Evolutionary conservation across 2,329 filamentous ascomycete genomes (phyloP), one percentile per base, ranked within the genome.

Genomic region (Aspergillus fumigatus): DNA sequence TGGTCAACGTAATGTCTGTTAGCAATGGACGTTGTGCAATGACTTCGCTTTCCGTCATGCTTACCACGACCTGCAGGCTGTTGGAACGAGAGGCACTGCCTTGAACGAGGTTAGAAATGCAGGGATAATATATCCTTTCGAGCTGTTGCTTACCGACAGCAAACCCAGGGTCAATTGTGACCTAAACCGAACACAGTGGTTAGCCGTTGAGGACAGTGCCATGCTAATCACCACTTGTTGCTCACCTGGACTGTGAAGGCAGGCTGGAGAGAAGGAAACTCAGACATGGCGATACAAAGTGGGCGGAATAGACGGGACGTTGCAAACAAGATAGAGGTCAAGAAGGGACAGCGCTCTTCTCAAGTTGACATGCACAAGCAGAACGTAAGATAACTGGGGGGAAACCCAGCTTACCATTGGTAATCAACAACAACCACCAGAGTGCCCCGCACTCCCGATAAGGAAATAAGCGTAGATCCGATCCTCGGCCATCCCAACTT

Each of bases 181-280:
- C 68, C 71, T 75, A 50, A 43, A 29, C 27, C 10, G 49, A 48
- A 1, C 11, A 14, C 0, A 47, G 17, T 17, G 48, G 4, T 43
- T 4, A 48, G 8, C 21, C 9, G 1, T 53, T n/a, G 48, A 26
- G 41, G 38, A 19, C 50, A 19, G 32, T 5, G 19, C 38, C n/a
- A 5, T 23, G 35, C 11, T 38, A 17, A 23, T 32, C 9, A 14
- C 58, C 10, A 38, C 10, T 48, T 32, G 38, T 41, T 35, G 51
- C 52, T 38, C 61, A 76, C 74, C 61, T 64, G 63, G 50, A 78
- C 59, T 19, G 73, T 77, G 52, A 77, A 74, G 17, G 75, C 75
- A 4, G 74, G 75, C 58, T 75, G 64, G 50, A 76, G 62, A 32
- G 62, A 65, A 11, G 75, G 75, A 52, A 73, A 76, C 48, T 65